Base-by-base conservation (phyloP, 352 stramenopile species). In the Globisporangium recalcitrans region DNA sequence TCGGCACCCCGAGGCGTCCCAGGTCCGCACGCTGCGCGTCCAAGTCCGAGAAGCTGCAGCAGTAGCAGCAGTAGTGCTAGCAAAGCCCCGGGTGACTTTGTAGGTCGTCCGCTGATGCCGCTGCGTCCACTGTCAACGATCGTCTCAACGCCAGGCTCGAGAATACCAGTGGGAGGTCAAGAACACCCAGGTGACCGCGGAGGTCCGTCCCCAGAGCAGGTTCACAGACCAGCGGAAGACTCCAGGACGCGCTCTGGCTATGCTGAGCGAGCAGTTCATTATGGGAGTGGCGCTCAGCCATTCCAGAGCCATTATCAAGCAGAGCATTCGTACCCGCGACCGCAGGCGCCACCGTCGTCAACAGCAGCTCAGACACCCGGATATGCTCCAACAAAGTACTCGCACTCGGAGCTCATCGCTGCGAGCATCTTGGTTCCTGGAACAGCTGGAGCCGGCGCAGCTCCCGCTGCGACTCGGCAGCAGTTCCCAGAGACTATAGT, bases 361-460 rank as follows among this genome's bases (percentile, higher is more conserved):
- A 1, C n/a, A 27, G 24, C n/a, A 44, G 14, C 49, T 19, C 47
- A 52, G 40, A n/a, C 27, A 10, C 1, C 32, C 13, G 27, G 22
- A 14, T 57, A 29, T 21, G 8, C 34, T 2, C 42, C 61, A 21
- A 60, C 61, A 26, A 60, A 56, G 52, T 66, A 66, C 19, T 52
- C 61, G 24, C 57, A 22, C 52, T 57, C 61, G 10, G 61, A 66
- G 44, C 44, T 61, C 29, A 61, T 57, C 9, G 61, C 61, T 10
- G 61, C 42, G 42, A 56, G 42, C 13, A 61, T 62, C 9, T 11
- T 66, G 32, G 61, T 51, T 1, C 61, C 61, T 16, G 24, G 22
- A 19, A 11, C 38, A 40, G 19, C 26, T 26, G 27, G 14, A 36
- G 10, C 32, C 29, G 27, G 14, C 4, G 0, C 21, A n/a, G 29